Conservation (phyloP, 2,329 filamentous ascomycete species). For the Sphaerulina vaccinii region DNA sequence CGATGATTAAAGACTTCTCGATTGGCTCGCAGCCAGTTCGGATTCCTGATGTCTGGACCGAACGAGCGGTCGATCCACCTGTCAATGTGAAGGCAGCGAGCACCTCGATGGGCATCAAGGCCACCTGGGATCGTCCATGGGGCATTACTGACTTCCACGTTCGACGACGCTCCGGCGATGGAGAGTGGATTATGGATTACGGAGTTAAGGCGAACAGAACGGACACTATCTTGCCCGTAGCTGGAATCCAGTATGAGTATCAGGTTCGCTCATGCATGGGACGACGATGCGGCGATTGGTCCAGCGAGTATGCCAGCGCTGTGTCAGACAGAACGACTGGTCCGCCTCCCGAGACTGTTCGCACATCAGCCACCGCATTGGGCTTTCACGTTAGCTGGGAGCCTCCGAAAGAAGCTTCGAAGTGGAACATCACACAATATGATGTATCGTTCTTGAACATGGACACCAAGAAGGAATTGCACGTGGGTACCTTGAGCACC, state of each 20-base stretch:
- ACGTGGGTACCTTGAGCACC: conserved; percentile 1
- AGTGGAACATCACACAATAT: conserved; percentile 13
- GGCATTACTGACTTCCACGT: conserved; percentile 10
- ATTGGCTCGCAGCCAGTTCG: conserved; percentile 2
- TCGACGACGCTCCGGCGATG: conserved; percentile 1
- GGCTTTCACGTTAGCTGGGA: conserved; percentile 12
- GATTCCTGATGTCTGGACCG: conserved; percentile 7
- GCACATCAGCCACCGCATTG: conserved; percentile 3
- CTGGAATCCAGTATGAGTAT: conserved; percentile 16
- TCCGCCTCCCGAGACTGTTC: conserved; percentile 8
- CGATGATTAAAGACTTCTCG: conserved; percentile 12
- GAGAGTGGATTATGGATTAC: conserved; percentile 3
- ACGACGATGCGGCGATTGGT: conserved; percentile 10
- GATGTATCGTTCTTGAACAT: conserved; percentile 3
- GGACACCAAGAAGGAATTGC: neutral
- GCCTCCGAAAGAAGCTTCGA: conserved; percentile 2
- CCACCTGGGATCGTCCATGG: conserved; percentile 13
- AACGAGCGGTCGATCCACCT: conserved; percentile 5
- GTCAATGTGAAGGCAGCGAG: conserved; percentile 5
- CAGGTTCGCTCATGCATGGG: conserved; percentile 14
- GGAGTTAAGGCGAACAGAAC: conserved; percentile 2
- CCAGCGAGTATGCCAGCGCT: conserved; percentile 6
- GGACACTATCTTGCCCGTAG: conserved; percentile 6
- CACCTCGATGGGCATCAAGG: conserved; percentile 13
- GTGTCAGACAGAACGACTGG: conserved; percentile 10